Evolutionary conservation across 2,329 filamentous ascomycete species (phyloP).

Genomic region (Parastagonospora avenae): DNA sequence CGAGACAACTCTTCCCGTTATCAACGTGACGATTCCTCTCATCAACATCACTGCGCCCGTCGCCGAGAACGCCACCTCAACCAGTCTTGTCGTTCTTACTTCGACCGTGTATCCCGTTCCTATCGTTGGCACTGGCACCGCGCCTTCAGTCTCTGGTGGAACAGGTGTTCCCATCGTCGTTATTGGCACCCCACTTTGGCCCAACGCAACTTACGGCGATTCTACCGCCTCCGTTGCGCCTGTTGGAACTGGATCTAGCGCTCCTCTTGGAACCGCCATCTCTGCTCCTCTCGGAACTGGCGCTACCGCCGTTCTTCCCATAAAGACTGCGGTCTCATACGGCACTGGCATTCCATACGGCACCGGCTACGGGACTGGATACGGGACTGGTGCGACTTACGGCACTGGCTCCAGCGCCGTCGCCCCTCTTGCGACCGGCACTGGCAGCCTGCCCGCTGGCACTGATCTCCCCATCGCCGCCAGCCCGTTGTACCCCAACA

Average conservation of each 20-base stretch:
- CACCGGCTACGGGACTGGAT: too few relatives aligned
- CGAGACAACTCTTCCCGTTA: background rate
- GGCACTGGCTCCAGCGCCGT: too few relatives aligned
- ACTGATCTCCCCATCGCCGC: slow-evolving; percentile 2
- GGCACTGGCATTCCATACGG: background rate
- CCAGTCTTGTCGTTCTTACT: slow-evolving; percentile 7
- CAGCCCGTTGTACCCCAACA: slow-evolving; percentile 14
- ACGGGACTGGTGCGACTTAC: too few relatives aligned
- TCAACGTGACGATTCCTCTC: background rate
- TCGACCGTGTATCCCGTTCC: slow-evolving; percentile 4
- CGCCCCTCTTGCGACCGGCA: background rate
- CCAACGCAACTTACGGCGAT: too few relatives aligned
- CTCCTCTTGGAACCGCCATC: background rate
- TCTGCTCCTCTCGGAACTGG: background rate
- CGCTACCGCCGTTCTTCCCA: background rate
- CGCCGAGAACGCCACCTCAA: slow-evolving; percentile 5
- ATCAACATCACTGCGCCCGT: background rate
- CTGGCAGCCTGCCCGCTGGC: background rate
- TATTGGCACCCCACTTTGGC: too few relatives aligned
- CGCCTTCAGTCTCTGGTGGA: slow-evolving; percentile 3
- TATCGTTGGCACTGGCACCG: slow-evolving; percentile 4
- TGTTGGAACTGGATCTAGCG: background rate
- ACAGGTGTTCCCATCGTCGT: slow-evolving; percentile 2
- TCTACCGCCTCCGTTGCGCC: too few relatives aligned
- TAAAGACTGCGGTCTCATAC: background rate